Base-by-base conservation (phyloP, 495 filamentous ascomycete species). In the Neurospora hispaniola region DNA sequence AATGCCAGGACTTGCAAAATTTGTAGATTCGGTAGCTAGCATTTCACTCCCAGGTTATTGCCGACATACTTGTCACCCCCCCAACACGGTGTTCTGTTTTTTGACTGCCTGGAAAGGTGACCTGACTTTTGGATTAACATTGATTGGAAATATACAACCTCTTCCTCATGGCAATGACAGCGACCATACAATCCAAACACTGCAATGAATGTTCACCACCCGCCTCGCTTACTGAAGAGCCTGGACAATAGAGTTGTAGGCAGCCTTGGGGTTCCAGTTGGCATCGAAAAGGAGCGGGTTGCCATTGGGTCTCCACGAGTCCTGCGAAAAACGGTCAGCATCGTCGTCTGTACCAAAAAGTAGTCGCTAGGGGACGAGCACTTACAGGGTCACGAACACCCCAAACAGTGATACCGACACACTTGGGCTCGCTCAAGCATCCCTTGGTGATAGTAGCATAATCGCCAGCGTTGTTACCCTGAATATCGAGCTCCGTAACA, bases 341-440 rank as follows among this genome's bases (percentile, higher is more conserved):
- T 54, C 23, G 18, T 59, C 41, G 48, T 31, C n/a, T 48, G 39
- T 41, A 10, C 10, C 42, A 41, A 3, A 54, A 20, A 70, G 40
- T 31, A 10, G 3, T 46, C 8, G 3, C 44, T 38, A 44, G 39
- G n/a, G 46, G 4, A 40, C 16, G 46, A 71, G 54, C 18, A 79
- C 84, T 82, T 79, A 89, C 89, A 35, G 80, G 78, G 75, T 93
- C 91, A 72, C 88, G 83, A 8, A 94, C 89, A 78, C 91, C 91
- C 92, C 91, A 94, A 42, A 91, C 90, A 20, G 91, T 93, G 75
- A 94, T 89, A 72, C 91, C 91, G 27, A 93, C 86, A 79, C 91
- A 93, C 79, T 89, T 90, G 11, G 83, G 73, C 76, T 89, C 84
- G 73, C 84, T 81, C 48, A 92, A 77, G 76, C 91, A 93, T 40